Base-by-base conservation (phyloP, 306 rosid species). In the Myrica gale region DNA sequence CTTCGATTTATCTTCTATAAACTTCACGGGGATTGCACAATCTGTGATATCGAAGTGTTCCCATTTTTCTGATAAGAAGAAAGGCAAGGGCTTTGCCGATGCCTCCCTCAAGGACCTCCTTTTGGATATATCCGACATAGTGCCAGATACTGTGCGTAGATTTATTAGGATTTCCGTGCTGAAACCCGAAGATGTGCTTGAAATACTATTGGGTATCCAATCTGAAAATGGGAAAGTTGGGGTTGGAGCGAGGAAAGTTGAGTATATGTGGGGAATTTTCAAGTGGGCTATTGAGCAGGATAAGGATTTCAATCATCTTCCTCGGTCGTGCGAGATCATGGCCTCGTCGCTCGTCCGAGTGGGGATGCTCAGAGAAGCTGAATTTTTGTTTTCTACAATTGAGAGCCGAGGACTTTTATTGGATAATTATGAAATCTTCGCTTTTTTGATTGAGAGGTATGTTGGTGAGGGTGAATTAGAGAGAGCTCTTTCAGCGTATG, bases 201-300 rank as follows among this genome's bases (percentile, higher is more conserved):
- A 85, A 23, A 65, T 95, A 41, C 75, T 95, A 54, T 71, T 81
- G 61, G 90, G 85, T 79, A 85, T 85, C 82, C 88, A 82, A 55
- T 86, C 85, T 42, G 76, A 79, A 72, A 78, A 82, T 19, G 76
- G 56, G 72, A 62, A 43, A 39, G 77, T 43, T 75, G 90, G 81
- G 5, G 6, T 82, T 84, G 73, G 20, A 10, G 73, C 82, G 68
- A 82, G 86, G 57, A 95, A 92, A 81, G 89, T 95, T 62, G 84
- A 76, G 73, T 76, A 85, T 82, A 80, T 92, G 80, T 90, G 90
- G 89, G 72, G 77, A 26, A 82, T 95, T 84, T 90, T 90, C 86
- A 90, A 83, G 75, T 76, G 86, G 82, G 88, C 77, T 74, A 61
- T 53, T 53, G 85, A 54, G 50, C 80, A 71, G 48, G 76, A 70